Evolutionary conservation across 2,329 filamentous ascomycete species (phyloP).

Genomic region (Aspergillus fumigatiaffinis): DNA sequence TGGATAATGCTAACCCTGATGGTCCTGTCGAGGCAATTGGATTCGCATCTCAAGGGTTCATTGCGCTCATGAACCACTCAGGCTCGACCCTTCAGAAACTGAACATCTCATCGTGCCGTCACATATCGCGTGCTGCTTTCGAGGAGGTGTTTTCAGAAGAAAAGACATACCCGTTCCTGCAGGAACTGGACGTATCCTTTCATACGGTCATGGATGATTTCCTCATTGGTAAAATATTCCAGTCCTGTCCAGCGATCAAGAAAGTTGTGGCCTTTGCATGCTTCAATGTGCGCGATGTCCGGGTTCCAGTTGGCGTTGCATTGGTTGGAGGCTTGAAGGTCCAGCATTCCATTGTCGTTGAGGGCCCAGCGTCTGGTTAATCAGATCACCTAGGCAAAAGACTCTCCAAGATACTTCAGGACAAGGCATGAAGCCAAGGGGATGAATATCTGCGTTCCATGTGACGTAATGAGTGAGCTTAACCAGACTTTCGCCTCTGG

Average conservation of each 20-base stretch:
- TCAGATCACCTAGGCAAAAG: not conserved
- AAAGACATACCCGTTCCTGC: slow-evolving; percentile 63
- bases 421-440: not conserved
- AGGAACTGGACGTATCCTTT: slow-evolving; percentile 74
- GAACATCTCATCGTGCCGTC: slow-evolving; percentile 78
- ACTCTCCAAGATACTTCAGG: not conserved
- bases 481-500: too few species aligned
- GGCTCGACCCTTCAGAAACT: slow-evolving; percentile 62
- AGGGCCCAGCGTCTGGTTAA: slow-evolving; percentile 14
- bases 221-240: slow-evolving; percentile 42
- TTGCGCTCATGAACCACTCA: slow-evolving; percentile 80
- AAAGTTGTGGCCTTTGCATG: slow-evolving; percentile 62
- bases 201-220: slow-evolving; percentile 43
- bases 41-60: slow-evolving; percentile 70
- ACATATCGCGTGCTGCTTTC: slow-evolving; percentile 70
- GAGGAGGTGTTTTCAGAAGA: slow-evolving; percentile 65
- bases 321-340: slow-evolving; percentile 58
- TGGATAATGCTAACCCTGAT: slow-evolving; percentile 67
- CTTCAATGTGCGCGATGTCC: slow-evolving; percentile 55
- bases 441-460: not conserved
- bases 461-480: not conserved
- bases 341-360: slow-evolving; percentile 50
- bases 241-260: slow-evolving; percentile 44
- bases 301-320: slow-evolving; percentile 55
- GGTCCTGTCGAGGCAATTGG: slow-evolving; percentile 63